These are phyloP conservation scores for Cryphonectria radicalis DNA, from an alignment of 2,329 filamentous ascomycete genomes.

Conservation along the genomic window DNA sequence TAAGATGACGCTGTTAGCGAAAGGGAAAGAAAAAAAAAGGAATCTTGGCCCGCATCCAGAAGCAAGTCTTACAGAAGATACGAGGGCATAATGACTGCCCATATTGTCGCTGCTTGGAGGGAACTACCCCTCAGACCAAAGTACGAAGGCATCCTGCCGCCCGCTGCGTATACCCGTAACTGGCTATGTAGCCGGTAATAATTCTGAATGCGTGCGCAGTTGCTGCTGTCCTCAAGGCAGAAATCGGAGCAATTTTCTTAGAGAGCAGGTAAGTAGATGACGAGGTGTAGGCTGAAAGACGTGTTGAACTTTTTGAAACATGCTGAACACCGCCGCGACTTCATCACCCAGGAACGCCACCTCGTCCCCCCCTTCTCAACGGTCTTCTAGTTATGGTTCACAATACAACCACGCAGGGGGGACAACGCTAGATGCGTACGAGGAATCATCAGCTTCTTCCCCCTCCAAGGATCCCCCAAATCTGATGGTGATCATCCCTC, in stretches of 20 bases:
- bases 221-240: not conserved
- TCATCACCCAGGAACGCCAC: not conserved
- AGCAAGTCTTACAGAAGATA: constrained; percentile 12
- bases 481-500: not conserved
- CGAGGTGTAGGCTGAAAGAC: not conserved
- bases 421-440: not conserved
- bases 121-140: constrained; percentile 13
- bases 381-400: not conserved
- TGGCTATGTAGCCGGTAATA: not conserved
- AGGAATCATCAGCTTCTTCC: not conserved
- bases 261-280: not conserved
- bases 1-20: not conserved
- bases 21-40: not conserved
- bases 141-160: constrained; percentile 8
- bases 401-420: not conserved
- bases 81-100: constrained; percentile 19
- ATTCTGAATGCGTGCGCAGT: not conserved
- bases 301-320: not conserved
- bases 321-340: not conserved
- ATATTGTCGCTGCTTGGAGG: constrained; percentile 19
- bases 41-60: not conserved
- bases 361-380: not conserved
- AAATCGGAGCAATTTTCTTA: not conserved
- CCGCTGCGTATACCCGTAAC: not conserved
- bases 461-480: constrained; percentile 1